Evolutionary conservation across 116 monocot species (phyloP).

Genomic region (Cymodocea nodosa): DNA sequence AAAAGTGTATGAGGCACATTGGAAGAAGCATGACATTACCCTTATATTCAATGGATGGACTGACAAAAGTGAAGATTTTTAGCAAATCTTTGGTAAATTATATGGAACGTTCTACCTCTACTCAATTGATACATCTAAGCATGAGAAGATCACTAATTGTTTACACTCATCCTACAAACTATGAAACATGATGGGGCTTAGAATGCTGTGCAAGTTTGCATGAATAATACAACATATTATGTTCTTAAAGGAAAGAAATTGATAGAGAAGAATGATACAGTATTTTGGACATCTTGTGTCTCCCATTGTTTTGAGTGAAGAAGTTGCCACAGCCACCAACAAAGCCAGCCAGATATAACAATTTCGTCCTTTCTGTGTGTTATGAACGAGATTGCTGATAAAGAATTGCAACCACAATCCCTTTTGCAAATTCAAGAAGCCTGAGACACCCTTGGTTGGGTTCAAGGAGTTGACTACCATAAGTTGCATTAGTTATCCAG

Average conservation of each 20-base stretch:
- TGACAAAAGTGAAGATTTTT: not conserved
- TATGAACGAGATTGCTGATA: too few relatives aligned
- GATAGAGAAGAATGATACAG: not conserved
- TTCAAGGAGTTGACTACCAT: too few relatives aligned
- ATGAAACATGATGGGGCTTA: not conserved
- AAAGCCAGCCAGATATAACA: too few relatives aligned
- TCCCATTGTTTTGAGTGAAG: not conserved
- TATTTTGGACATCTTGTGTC: not conserved
- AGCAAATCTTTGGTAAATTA: not conserved
- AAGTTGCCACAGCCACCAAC: too few relatives aligned
- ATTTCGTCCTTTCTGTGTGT: too few relatives aligned
- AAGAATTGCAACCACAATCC: too few relatives aligned
- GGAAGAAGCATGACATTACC: not conserved
- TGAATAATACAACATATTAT: not conserved
- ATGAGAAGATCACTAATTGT: not conserved
- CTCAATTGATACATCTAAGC: not conserved
- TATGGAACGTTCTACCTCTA: not conserved
- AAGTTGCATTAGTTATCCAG: too few relatives aligned
- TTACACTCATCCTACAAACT: not conserved
- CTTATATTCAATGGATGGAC: not conserved
- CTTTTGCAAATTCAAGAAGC: too few relatives aligned
- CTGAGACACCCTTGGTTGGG: too few relatives aligned
- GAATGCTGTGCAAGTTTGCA: not conserved
- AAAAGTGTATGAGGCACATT: not conserved
- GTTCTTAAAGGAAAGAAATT: not conserved